Evolutionary conservation across 2,329 filamentous ascomycete genomes (phyloP).

Genomic region (Paecilomyces sp.): DNA sequence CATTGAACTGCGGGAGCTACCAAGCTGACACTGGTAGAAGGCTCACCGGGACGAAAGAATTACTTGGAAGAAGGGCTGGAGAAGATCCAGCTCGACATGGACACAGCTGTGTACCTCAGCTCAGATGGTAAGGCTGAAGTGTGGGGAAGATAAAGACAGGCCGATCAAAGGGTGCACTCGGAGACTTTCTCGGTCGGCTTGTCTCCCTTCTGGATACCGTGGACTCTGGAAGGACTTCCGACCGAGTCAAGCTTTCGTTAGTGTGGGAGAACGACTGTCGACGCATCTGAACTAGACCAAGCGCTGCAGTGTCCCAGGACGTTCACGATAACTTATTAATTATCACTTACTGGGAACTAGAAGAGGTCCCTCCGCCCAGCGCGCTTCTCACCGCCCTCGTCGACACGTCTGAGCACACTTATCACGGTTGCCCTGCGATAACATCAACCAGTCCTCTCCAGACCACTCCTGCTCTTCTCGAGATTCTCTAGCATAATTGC

Average conservation of each 20-base stretch:
- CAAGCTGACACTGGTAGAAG: neutral
- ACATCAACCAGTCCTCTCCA: neutral
- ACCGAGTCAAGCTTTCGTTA: neutral
- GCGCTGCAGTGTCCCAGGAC: neutral
- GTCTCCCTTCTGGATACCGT: neutral
- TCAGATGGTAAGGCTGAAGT: neutral
- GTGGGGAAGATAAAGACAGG: neutral
- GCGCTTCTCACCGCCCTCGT: neutral
- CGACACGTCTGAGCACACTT: neutral
- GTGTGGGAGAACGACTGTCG: neutral
- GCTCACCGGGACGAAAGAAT: neutral
- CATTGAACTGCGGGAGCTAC: slow-evolving; percentile 2
- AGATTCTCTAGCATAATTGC: neutral
- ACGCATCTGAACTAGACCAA: neutral
- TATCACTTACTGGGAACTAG: too few relatives aligned
- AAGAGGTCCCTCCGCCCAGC: neutral
- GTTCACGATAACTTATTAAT: neutral
- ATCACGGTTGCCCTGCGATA: neutral
- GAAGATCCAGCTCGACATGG: neutral
- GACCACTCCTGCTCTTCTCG: neutral
- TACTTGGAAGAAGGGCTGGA: neutral
- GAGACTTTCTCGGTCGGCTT: neutral
- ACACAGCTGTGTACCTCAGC: neutral
- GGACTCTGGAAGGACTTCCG: neutral
- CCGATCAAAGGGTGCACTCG: neutral